Percentiles rank a stretch among this genome's conserved stretches.
phyloP scores from a whole-genome alignment of 2,329 filamentous ascomycete species.

The Calonectria honghensis region DNA sequence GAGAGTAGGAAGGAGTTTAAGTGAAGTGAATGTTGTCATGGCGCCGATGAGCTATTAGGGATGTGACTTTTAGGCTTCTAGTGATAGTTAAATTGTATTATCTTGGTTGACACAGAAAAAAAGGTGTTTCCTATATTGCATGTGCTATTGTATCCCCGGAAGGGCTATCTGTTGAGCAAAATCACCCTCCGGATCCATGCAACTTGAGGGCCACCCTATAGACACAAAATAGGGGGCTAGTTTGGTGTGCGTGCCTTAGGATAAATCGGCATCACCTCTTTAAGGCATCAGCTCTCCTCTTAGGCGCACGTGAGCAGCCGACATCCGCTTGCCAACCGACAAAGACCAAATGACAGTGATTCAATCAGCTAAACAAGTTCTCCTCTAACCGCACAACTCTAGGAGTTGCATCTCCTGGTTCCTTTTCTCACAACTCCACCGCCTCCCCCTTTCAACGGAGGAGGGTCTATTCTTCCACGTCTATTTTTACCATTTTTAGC shows the following conservation, averaged over 20 bases:
- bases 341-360: not conserved
- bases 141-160: not conserved
- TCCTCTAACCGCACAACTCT: not conserved
- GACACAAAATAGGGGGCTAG: not conserved
- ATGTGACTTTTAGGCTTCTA: no score
- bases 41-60: not conserved
- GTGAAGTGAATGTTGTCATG: not conserved
- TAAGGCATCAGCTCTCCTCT: slow-evolving; percentile 1
- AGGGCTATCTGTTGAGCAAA: not conserved
- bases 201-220: not conserved
- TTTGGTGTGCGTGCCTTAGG: not conserved
- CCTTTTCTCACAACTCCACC: not conserved
- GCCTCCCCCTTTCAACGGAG: no score
- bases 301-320: slow-evolving; percentile 11
- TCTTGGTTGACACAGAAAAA: not conserved
- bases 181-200: not conserved
- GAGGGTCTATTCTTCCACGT: not conserved
- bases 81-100: not conserved
- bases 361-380: not conserved
- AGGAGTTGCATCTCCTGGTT: slow-evolving; percentile 12
- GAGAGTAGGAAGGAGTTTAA: not conserved
- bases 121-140: not conserved
- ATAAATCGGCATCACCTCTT: not conserved
- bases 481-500: not conserved
- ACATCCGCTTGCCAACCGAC: not conserved